Evolutionary conservation across 352 stramenopile genomes (phyloP), one percentile per base, ranked within the genome.

Genomic region (Globisporangium paroecandrum): DNA sequence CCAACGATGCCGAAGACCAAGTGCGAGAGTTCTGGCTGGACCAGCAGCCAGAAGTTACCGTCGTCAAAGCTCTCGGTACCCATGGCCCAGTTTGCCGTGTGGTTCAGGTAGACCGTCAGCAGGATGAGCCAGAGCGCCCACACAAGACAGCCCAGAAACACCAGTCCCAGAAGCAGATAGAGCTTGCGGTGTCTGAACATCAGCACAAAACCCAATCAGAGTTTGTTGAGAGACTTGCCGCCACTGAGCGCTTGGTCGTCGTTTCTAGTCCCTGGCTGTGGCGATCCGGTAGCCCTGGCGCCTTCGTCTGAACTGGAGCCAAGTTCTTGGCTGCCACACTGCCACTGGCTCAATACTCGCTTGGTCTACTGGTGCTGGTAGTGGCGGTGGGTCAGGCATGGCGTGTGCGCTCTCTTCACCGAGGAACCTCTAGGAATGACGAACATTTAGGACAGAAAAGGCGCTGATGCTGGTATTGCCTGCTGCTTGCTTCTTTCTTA

Each of bases 41-140:
- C 62, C 1, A 87, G n/a, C 15, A 77, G 41, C 75, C 79, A 87
- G 58, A 82, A 85, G 2, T 65, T 67, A 13, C 77, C 77, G 18
- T 74, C 49, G 58, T 82, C 75, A 13, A 77, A 72, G 5, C 74
- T 54, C 12, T 62, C 32, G 0, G 77, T 87, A 9, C 38, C 22
- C 70, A 75, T 83, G 32, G 77, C 7, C 38, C 65, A 71, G 65
- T 83, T 87, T 62, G 79, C 71, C 0, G 64, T 71, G 3, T 65
- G 49, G 32, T 78, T 78, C 15, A 77, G 71, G 0, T 68, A 54
- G 4, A 74, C 18, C 9, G 75, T 74, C 12, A 85, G 56, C 6
- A 73, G 36, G 41, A 87, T 22, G 24, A 81, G 46, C 69, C 80
- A 73, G 0, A 73, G n/a, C 60, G 68, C 77, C 76, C 75, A 82